These are phyloP conservation scores for Isabelozyma pseudorhagii DNA, from an alignment of 805 yeast genomes.

Conservation along the genomic window DNA sequence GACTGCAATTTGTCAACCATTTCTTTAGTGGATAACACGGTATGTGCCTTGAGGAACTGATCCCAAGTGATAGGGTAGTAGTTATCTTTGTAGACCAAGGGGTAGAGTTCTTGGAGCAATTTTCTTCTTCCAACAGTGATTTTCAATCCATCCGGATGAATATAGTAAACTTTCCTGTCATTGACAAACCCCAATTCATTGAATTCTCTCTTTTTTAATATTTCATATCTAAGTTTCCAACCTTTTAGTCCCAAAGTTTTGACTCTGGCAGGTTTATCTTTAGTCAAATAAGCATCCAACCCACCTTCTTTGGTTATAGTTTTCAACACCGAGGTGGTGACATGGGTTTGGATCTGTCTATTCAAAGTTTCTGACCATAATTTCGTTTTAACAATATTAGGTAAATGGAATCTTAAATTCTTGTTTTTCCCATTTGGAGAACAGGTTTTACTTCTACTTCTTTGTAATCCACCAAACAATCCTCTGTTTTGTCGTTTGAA, in stretches of 20 bases:
- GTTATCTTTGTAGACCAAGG: slow-evolving; percentile 43
- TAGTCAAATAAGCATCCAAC: slow-evolving; percentile 79
- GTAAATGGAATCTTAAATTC: slow-evolving; percentile 70
- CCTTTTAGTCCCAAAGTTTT: slow-evolving; percentile 92
- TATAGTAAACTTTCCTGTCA: slow-evolving; percentile 43
- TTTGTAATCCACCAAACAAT: slow-evolving; percentile 83
- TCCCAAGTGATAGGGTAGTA: slow-evolving; percentile 45
- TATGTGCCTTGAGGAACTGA: slow-evolving; percentile 44
- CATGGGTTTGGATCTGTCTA: slow-evolving; percentile 51
- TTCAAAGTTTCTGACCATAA: slow-evolving; percentile 83
- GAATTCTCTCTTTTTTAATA: slow-evolving; percentile 46
- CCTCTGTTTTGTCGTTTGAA: slow-evolving; percentile 88
- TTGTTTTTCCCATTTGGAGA: slow-evolving; percentile 74
- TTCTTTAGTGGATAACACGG: slow-evolving; percentile 44
- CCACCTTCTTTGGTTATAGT: slow-evolving; percentile 95
- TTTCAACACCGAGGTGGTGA: slow-evolving; percentile 77
- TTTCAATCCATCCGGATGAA: slow-evolving; percentile 43
- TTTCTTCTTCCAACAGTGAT: slow-evolving; percentile 65
- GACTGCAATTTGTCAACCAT: slow-evolving; percentile 48
- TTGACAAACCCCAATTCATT: slow-evolving; percentile 28
- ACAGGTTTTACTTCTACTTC: slow-evolving; percentile 71
- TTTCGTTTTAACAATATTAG: slow-evolving; percentile 72
- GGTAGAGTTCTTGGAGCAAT: slow-evolving; percentile 53
- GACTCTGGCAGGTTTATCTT: slow-evolving; percentile 84
- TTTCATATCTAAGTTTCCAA: slow-evolving; percentile 81